Evolutionary conservation across 176 grass and related monocot species (phyloP).

Genomic region (Oryza coarctata): DNA sequence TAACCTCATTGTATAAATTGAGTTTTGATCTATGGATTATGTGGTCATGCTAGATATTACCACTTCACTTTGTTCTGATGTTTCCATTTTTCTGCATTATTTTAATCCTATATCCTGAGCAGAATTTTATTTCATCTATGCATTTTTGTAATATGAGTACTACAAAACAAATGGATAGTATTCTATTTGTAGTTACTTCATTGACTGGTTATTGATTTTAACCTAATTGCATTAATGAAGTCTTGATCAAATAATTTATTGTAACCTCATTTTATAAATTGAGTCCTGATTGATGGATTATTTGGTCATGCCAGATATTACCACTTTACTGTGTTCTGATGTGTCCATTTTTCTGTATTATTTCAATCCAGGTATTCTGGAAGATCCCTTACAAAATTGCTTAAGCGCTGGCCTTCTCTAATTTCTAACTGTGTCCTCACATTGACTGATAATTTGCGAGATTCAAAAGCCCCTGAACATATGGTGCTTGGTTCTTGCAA

Average conservation of each 20-base stretch:
- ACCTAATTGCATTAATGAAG: background rate
- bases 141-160: background rate
- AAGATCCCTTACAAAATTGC: conserved; percentile 77
- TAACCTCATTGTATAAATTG: conserved; percentile 10
- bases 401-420: conserved; percentile 86
- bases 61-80: conserved; percentile 5
- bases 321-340: conserved; percentile 9
- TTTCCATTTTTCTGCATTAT: conserved; percentile 34
- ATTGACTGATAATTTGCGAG: conserved; percentile 55
- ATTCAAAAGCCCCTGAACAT: conserved; percentile 78
- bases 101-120: conserved; percentile 6
- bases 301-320: background rate
- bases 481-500: conserved; percentile 80
- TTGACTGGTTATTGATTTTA: background rate
- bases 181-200: background rate
- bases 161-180: background rate
- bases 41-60: background rate
- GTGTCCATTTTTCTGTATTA: conserved; percentile 33
- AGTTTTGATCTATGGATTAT: conserved; percentile 5
- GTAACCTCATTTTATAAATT: conserved; percentile 7
- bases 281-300: background rate
- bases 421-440: conserved; percentile 70
- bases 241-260: background rate
- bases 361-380: conserved; percentile 67
- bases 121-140: background rate